Evolutionary conservation across 139 green algal species (phyloP).

Genomic region (Astrephomene gubernaculifera): DNA sequence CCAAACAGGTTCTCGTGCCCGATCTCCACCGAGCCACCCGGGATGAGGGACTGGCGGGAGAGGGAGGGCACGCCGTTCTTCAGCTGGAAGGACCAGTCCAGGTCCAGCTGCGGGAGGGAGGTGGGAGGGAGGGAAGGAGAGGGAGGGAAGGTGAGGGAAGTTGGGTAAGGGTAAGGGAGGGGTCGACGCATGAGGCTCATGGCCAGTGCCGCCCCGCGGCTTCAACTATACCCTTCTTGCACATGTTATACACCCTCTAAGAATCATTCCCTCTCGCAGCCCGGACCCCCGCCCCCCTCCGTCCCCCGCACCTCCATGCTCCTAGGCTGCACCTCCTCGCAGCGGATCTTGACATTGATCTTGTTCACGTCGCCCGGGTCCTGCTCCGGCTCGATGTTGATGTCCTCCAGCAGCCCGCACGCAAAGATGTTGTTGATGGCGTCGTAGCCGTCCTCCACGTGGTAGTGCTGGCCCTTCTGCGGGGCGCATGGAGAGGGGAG

Average conservation of each 20-base stretch:
- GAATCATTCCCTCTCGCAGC: neutral
- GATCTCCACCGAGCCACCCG: slow-evolving; percentile 67
- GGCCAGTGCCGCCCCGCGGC: too few species aligned
- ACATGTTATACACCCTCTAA: too few species aligned
- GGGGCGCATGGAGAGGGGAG: neutral
- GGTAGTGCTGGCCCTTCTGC: slow-evolving; percentile 74
- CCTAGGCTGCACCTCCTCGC: slow-evolving; percentile 58
- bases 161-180: too few species aligned
- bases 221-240: too few species aligned
- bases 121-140: neutral
- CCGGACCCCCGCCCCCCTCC: neutral
- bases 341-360: slow-evolving; percentile 67
- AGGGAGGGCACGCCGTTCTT: slow-evolving; percentile 64
- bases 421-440: slow-evolving; percentile 75
- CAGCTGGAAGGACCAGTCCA: slow-evolving; percentile 72
- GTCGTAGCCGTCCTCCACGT: slow-evolving; percentile 74
- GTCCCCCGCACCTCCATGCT: slow-evolving; percentile 56
- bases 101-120: slow-evolving; percentile 56
- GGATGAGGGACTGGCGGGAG: slow-evolving; percentile 63
- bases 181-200: too few species aligned
- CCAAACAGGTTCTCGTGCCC: slow-evolving; percentile 74
- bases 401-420: slow-evolving; percentile 71
- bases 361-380: slow-evolving; percentile 67
- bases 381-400: slow-evolving; percentile 76
- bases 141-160: neutral